phyloP scores from a whole-genome alignment of 257 asterid genomes.

The Przewalskia tangutica region DNA sequence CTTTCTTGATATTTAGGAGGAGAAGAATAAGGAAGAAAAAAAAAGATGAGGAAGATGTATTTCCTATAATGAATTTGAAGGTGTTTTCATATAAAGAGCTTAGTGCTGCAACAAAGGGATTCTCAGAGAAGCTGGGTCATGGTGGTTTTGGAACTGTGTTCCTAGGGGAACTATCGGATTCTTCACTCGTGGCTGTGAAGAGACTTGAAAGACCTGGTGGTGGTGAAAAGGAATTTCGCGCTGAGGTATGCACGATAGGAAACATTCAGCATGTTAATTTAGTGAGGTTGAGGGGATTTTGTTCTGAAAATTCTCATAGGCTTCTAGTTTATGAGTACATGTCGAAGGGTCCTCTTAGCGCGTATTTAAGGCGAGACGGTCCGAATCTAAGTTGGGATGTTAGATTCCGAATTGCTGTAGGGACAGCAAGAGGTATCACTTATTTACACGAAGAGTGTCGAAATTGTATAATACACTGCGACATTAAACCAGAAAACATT shows the following conservation, averaged over 20 bases:
- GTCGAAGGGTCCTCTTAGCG: constrained; percentile 68
- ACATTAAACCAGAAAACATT: constrained; percentile 74
- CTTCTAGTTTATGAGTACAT: constrained; percentile 70
- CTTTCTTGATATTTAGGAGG: too few species aligned
- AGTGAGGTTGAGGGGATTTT: constrained; percentile 71
- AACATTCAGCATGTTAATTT: constrained; percentile 74
- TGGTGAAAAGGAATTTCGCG: constrained; percentile 71
- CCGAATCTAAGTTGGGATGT: constrained; percentile 58
- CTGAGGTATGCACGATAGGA: constrained; percentile 76
- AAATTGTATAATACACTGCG: constrained; percentile 58
- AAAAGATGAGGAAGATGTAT: too few species aligned
- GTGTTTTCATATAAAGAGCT: constrained; percentile 65
- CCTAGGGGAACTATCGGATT: constrained; percentile 47
- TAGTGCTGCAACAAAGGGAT: constrained; percentile 56
- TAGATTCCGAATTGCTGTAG: constrained; percentile 50
- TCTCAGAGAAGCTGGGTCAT: constrained; percentile 74
- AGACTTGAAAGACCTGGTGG: constrained; percentile 72
- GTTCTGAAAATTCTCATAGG: constrained; percentile 62
- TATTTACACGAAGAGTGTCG: constrained; percentile 74
- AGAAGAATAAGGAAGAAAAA: too few species aligned
- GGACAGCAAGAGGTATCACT: constrained; percentile 65
- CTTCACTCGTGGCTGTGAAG: constrained; percentile 60
- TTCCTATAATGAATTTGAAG: constrained; percentile 23
- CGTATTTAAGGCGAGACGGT: constrained; percentile 36
- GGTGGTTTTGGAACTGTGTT: constrained; percentile 85